A percentile compares a stretch with the other conserved stretches of the same genome.
phyloP scores from a whole-genome alignment of 345 rosid species.

The Populus euphratica region DNA sequence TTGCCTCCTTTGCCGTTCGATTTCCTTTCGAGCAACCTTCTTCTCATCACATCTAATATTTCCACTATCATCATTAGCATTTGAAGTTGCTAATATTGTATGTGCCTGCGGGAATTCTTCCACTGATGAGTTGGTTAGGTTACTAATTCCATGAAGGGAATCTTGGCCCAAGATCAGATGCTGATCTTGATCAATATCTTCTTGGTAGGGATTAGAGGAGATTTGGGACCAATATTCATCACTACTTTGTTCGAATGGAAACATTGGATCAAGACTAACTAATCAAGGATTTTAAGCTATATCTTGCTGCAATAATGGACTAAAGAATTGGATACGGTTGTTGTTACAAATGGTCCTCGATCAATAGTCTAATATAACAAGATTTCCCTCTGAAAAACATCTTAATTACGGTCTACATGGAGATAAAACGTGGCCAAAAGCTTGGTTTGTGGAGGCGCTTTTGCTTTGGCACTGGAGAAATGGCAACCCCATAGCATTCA shows the following conservation, averaged over 20 bases:
- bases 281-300: neutral
- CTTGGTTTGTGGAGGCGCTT: neutral
- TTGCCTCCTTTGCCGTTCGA: constrained; percentile 48
- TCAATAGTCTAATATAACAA: neutral
- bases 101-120: neutral
- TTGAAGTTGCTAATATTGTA: neutral
- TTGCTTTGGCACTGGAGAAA: constrained; percentile 10
- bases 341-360: neutral
- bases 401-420: neutral
- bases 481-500: neutral
- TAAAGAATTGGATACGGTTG: constrained; percentile 6
- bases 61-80: neutral
- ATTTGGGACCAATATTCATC: constrained; percentile 3
- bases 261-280: constrained; percentile 4
- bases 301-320: neutral
- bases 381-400: neutral
- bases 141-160: neutral
- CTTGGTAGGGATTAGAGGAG: constrained; percentile 16
- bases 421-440: constrained; percentile 4
- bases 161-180: neutral
- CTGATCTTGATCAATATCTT: constrained; percentile 2
- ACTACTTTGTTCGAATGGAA: constrained; percentile 10
- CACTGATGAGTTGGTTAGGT: neutral
- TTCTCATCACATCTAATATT: constrained; percentile 1
- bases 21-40: constrained; percentile 39